Evolutionary conservation across 441 rosid species (phyloP), one percentile per base, ranked within the genome.

Genomic region (Euphorbia schlechtendalii): DNA sequence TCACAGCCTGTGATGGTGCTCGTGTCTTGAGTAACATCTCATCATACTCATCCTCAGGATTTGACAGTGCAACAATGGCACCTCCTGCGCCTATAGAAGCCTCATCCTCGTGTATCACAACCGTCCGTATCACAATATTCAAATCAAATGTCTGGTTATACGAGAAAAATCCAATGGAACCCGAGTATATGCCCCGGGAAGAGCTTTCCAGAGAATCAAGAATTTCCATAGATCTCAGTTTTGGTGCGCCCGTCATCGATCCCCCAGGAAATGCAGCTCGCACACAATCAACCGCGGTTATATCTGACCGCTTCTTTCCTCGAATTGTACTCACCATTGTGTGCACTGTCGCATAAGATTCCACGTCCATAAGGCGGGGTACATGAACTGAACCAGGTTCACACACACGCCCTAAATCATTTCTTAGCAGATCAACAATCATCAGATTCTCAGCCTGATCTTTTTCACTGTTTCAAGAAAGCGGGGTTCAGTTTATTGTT

Each of bases 201-300:
- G 86, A 81, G 63, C 78, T 84, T 70, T 94, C 98, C 1, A 91
- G 69, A 51, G 91, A 84, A 69, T 94, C 98, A 2, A 95, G 86
- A 62, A 95, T 77, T 68, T 91, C 96, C 70, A 91, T 88, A 3
- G 99, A 94, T 74, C 99, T 83, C 74, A 89, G 75, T 76, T 94
- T 94, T 0, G 98, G 99, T 1, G 99, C 99, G 56, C 99, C 99
- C 0, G 96, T 94, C 99, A 94, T 94, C 38, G 99, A 94, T 21
- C 96, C 96, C 0, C 98, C 99, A 0, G 98, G 98, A 75, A 89
- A 94, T 60, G 98, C 98, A 66, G 96, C 96, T 77, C 75, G 80
- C 13, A 94, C 84, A 41, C 94, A 91, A 46, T 83, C 90, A 1
- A 87, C 80, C 28, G 96, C 87, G 30, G 82, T 86, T 13, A 85